Conservation (phyloP, 768 basidiomycete species). For the Cytidiella melzeri region DNA sequence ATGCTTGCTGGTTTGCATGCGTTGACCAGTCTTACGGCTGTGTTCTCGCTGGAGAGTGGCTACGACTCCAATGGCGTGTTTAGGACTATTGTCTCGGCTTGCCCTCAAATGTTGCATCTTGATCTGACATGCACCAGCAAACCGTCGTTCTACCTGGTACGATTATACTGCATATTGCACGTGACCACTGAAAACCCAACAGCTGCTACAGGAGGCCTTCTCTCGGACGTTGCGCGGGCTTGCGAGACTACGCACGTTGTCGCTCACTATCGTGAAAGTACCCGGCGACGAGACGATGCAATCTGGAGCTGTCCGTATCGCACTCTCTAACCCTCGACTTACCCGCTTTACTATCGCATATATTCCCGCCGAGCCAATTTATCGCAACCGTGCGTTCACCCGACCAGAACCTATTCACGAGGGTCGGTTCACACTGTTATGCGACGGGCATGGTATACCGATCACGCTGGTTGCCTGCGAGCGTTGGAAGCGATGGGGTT, state of each 20-base stretch:
- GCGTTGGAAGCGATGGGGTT: slow-evolving; percentile 39
- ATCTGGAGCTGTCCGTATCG: slow-evolving; percentile 55
- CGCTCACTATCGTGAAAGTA: slow-evolving; percentile 60
- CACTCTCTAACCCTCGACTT: slow-evolving; percentile 62
- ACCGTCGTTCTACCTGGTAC: slow-evolving; percentile 68
- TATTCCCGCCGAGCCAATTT: slow-evolving; percentile 43
- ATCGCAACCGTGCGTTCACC: slow-evolving; percentile 42
- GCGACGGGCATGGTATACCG: slow-evolving; percentile 63
- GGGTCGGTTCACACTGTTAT: slow-evolving; percentile 52
- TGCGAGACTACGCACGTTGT: slow-evolving; percentile 54
- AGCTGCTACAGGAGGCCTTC: slow-evolving; percentile 44
- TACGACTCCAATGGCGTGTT: slow-evolving; percentile 71
- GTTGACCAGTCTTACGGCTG: slow-evolving; percentile 53
- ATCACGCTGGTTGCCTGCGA: slow-evolving; percentile 46
- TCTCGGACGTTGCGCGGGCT: slow-evolving; percentile 58
- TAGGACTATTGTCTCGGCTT: slow-evolving; percentile 58
- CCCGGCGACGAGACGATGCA: slow-evolving; percentile 58
- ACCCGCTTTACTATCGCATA: slow-evolving; percentile 58
- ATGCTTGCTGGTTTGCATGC: slow-evolving; percentile 52
- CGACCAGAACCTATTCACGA: slow-evolving; percentile 33
- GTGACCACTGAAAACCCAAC: not conserved
- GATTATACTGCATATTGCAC: slow-evolving; percentile 18
- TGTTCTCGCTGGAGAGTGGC: slow-evolving; percentile 60
- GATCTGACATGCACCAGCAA: slow-evolving; percentile 62
- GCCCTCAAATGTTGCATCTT: slow-evolving; percentile 57